Evolutionary conservation across 805 yeast species (phyloP).

Genomic region (Isabelozyma pseudorhagii): DNA sequence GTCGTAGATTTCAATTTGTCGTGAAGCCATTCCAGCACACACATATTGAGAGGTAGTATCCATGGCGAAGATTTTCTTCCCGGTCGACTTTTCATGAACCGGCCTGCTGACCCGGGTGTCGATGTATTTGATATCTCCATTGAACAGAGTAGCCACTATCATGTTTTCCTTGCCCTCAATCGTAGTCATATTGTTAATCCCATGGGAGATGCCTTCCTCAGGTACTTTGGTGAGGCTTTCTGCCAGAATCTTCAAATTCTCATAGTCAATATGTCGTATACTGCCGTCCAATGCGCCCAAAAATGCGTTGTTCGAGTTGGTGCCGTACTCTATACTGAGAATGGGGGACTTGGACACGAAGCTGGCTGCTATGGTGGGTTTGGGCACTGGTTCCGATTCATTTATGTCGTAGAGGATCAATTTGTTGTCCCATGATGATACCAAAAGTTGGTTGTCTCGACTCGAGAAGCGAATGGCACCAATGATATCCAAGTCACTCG

Average conservation of each 20-base stretch:
- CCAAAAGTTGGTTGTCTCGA: slow-evolving; percentile 34
- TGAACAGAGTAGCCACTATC: slow-evolving; percentile 62
- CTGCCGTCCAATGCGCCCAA: slow-evolving; percentile 55
- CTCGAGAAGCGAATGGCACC: slow-evolving; percentile 43
- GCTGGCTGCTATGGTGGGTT: slow-evolving; percentile 3
- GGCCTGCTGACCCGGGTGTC: slow-evolving; percentile 33
- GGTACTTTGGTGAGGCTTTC: slow-evolving; percentile 9
- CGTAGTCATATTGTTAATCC: slow-evolving; percentile 35
- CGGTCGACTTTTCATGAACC: slow-evolving; percentile 7
- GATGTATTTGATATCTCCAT: slow-evolving; percentile 45
- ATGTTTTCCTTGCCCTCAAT: slow-evolving; percentile 22
- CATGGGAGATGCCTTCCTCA: slow-evolving; percentile 9
- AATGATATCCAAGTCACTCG: slow-evolving; percentile 35
- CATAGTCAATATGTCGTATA: slow-evolving; percentile 50
- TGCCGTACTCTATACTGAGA: slow-evolving; percentile 25
- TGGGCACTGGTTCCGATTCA: slow-evolving; percentile 4
- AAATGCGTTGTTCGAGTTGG: slow-evolving; percentile 29
- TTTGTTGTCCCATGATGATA: slow-evolving; percentile 58
- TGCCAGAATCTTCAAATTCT: slow-evolving; percentile 22
- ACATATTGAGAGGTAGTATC: slow-evolving; percentile 46
- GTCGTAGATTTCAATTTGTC: slow-evolving; percentile 58
- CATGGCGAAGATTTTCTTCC: slow-evolving; percentile 60
- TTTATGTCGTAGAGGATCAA: slow-evolving; percentile 38
- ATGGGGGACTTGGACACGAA: slow-evolving; percentile 16
- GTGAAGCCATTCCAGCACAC: slow-evolving; percentile 52